phyloP scores from a whole-genome alignment of 1,284 basidiomycete genomes.

The Malassezia restricta region DNA sequence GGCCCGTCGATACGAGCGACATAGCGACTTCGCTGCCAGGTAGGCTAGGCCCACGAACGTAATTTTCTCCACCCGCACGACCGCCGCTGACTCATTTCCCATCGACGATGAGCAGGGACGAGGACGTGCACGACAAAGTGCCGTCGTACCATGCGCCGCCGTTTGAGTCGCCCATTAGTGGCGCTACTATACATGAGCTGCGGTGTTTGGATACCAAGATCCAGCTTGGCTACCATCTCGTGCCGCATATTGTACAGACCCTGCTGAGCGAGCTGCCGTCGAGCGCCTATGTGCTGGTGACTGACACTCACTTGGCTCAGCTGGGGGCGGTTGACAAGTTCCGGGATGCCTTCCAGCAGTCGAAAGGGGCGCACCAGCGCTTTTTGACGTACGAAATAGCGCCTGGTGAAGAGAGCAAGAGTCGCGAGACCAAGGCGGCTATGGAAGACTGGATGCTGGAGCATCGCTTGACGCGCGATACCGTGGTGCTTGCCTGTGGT shows the following conservation, averaged over 20 bases:
- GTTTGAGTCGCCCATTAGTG: constrained; percentile 24
- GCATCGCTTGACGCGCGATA: constrained; percentile 81
- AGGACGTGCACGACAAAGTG: constrained; percentile 20
- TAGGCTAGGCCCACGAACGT: neutral
- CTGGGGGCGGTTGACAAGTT: constrained; percentile 56
- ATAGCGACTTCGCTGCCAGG: neutral
- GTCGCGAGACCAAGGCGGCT: constrained; percentile 75
- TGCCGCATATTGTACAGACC: constrained; percentile 53
- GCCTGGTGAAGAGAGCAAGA: constrained; percentile 87
- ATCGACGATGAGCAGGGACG: neutral
- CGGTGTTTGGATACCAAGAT: constrained; percentile 37
- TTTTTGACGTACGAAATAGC: constrained; percentile 69
- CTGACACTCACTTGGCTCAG: constrained; percentile 75
- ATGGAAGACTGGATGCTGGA: constrained; percentile 88
- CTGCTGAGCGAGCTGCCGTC: constrained; percentile 61
- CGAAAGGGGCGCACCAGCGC: constrained; percentile 49
- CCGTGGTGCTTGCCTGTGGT: constrained; percentile 81
- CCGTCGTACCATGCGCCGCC: constrained; percentile 43
- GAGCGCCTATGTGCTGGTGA: constrained; percentile 82
- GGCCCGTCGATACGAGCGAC: constrained; percentile 5
- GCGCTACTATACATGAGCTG: constrained; percentile 35
- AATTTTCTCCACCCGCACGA: neutral
- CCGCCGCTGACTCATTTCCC: neutral
- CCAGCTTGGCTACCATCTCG: constrained; percentile 43
- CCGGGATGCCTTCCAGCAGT: constrained; percentile 32